Base-by-base conservation (phyloP, 1,284 basidiomycete genomes). In the Apiotrichum porosum region DNA sequence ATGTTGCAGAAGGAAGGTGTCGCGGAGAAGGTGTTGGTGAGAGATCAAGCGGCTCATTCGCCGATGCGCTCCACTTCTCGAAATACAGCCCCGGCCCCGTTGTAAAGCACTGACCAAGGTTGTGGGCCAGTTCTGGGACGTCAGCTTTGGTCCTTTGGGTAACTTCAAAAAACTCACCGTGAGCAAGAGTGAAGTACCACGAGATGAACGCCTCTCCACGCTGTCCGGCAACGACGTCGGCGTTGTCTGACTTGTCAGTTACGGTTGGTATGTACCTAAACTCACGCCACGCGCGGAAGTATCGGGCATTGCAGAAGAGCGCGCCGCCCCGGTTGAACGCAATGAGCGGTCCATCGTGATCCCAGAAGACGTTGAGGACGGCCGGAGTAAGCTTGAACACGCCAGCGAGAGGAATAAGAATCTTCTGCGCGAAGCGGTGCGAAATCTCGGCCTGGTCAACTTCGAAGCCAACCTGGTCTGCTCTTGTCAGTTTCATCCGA, bases 271-370 rank as follows among this genome's bases (percentile, higher is more conserved):
- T n/a, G n/a, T n/a, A 93, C 65, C n/a, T n/a, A n/a, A n/a, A n/a
- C n/a, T n/a, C n/a, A 88, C 86, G 91, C 91, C 90, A 92, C 49
- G 84, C 82, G 63, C 86, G 79, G 57, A 83, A 94, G 67, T 85
- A 95, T 32, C 89, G 79, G 61, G 93, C 75, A 66, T 97, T 97
- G 57, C 97, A 76, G 74, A 91, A 97, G 24, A 98, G 78, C 50
- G 85, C 85, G 3, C 89, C 91, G 43, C 83, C 84, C 24, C 90
- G 79, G 69, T 97, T 98, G 78, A 97, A 97, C 0, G 93, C 94
- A 52, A 97, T 95, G 17, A 86, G 75, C 1, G 83, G 85, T 1
- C 93, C 92, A 6, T 77, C 75, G 10, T 78, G 66, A 64, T 98
- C 92, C 71, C 84, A 86, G 68, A 97, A 97, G 3, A 98, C 80